Conservation (phyloP, 345 rosid genomes). For the Firmiana major region DNA sequence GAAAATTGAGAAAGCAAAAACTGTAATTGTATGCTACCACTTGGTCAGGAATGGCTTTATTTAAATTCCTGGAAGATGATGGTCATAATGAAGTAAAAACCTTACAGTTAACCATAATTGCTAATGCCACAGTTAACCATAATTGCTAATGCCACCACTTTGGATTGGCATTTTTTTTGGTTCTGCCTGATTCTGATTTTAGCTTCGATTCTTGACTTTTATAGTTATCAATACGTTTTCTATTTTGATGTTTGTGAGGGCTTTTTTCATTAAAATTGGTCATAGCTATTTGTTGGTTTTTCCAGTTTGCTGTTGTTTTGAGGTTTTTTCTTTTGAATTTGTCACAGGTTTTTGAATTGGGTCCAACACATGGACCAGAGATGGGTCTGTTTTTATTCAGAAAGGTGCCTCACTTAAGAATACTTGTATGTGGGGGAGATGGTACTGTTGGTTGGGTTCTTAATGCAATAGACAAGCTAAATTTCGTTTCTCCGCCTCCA, state of each 20-base stretch:
- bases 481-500: conserved; percentile 90
- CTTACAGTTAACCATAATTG: neutral
- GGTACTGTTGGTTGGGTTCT: conserved; percentile 96
- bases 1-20: neutral
- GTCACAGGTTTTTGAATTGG: conserved; percentile 72
- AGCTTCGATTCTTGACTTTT: neutral
- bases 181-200: neutral
- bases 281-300: conserved; percentile 46
- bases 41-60: neutral
- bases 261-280: conserved; percentile 25
- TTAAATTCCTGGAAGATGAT: neutral
- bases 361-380: conserved; percentile 80
- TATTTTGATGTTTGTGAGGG: neutral
- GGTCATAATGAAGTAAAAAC: neutral
- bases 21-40: neutral
- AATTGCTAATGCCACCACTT: neutral
- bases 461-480: conserved; percentile 78
- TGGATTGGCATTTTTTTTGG: neutral
- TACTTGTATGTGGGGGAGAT: conserved; percentile 93
- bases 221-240: neutral
- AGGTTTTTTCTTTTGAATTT: conserved; percentile 22
- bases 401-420: conserved; percentile 86
- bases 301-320: neutral
- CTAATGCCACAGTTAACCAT: neutral
- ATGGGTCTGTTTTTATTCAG: conserved; percentile 74